Conservation (phyloP, 768 basidiomycete species). For the Coprinellus aureogranulatus region DNA sequence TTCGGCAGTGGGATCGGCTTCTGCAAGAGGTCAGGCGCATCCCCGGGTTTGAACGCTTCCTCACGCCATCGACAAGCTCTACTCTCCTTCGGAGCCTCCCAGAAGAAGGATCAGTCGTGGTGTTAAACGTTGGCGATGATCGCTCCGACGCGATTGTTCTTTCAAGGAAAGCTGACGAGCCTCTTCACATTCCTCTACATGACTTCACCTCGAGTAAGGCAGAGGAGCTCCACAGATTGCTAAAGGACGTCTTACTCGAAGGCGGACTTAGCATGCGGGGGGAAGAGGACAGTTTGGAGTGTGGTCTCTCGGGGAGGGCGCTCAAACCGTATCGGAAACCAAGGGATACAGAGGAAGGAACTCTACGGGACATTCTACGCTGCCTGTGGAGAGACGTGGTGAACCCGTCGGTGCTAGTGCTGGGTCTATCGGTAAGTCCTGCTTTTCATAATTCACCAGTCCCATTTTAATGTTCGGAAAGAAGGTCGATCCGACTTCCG, state of each 20-base stretch:
- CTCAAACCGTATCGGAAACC: neutral
- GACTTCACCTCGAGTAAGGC: conserved; percentile 11
- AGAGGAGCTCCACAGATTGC: no score
- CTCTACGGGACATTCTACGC: neutral
- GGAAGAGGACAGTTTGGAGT: neutral
- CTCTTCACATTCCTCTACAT: conserved; percentile 18
- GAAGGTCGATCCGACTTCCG: neutral
- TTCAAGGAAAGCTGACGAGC: conserved; percentile 6
- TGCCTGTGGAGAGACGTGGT: neutral
- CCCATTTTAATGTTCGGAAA: neutral
- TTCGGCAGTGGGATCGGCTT: no score
- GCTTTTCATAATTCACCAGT: neutral
- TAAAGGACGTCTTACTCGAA: no score
- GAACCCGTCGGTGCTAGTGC: conserved; percentile 6
- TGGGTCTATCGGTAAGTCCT: conserved; percentile 3
- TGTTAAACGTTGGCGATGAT: conserved; percentile 9
- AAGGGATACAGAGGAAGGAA: neutral
- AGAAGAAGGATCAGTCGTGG: neutral
- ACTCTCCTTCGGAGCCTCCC: neutral
- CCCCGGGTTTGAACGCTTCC: no score
- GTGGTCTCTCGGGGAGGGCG: neutral
- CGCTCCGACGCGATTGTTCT: conserved; percentile 23
- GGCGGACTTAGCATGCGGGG: neutral
- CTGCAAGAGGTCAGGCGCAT: no score
- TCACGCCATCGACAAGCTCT: no score